Conservation (phyloP, 2,329 filamentous ascomycete genomes). For the Verticillium longisporum region DNA sequence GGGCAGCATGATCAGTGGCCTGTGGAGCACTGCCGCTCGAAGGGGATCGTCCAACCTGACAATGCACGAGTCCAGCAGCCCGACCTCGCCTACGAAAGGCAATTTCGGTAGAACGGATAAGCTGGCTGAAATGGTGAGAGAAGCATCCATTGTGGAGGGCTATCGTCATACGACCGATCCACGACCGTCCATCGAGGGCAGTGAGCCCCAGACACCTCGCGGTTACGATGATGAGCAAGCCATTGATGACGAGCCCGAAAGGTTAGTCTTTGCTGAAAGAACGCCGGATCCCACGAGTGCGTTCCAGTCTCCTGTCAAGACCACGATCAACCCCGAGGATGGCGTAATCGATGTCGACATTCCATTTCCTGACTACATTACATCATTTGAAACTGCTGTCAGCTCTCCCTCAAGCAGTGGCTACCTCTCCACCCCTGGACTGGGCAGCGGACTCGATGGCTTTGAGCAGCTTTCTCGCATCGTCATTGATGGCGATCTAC, state of each 20-base stretch:
- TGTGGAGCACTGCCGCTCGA: constrained; percentile 51
- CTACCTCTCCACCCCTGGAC: constrained; percentile 48
- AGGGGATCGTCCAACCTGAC: constrained; percentile 42
- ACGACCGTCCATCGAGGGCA: constrained; percentile 17
- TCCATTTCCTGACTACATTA: constrained; percentile 63
- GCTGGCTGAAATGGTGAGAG: constrained; percentile 50
- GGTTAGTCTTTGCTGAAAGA: constrained; percentile 8
- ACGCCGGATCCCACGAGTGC: constrained; percentile 48
- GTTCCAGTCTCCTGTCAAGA: constrained; percentile 62
- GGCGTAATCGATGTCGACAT: constrained; percentile 73
- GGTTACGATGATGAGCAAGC: constrained; percentile 20
- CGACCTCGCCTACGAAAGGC: constrained; percentile 35
- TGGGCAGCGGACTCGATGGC: constrained; percentile 44
- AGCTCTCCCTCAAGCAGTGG: constrained; percentile 64
- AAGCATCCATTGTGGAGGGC: constrained; percentile 28
- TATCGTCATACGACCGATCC: constrained; percentile 8
- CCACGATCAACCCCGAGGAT: constrained; percentile 64
- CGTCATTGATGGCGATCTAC: constrained; percentile 54
- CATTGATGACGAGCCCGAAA: constrained; percentile 12
- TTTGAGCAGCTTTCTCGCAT: constrained; percentile 56
- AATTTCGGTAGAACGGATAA: constrained; percentile 36
- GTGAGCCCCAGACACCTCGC: constrained; percentile 14
- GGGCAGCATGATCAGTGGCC: constrained; percentile 65
- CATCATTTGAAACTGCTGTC: constrained; percentile 66
- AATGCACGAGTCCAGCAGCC: constrained; percentile 24